phyloP scores from a whole-genome alignment of 352 stramenopile genomes.

The Phytophthora niederhauseri region DNA sequence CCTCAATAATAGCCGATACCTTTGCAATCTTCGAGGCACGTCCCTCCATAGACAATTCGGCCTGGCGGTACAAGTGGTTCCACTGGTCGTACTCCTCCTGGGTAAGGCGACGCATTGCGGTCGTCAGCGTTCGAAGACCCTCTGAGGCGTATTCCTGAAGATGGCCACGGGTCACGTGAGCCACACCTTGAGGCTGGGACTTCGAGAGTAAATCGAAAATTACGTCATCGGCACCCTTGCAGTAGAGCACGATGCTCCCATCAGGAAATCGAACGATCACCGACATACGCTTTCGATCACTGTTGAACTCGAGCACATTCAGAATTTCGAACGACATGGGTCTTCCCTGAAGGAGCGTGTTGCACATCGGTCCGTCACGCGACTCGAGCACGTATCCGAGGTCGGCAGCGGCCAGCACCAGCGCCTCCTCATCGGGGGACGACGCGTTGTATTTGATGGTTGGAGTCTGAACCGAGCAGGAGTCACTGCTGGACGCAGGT shows the following conservation, averaged over 20 bases:
- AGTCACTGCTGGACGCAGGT: constrained; percentile 24
- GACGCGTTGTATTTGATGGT: constrained; percentile 85
- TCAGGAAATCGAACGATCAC: constrained; percentile 92
- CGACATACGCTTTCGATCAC: constrained; percentile 98
- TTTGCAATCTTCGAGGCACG: constrained; percentile 77
- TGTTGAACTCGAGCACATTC: constrained; percentile 98
- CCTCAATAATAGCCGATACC: constrained; percentile 84
- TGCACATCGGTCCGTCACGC: constrained; percentile 70
- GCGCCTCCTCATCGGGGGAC: constrained; percentile 83
- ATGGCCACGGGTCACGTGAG: constrained; percentile 81
- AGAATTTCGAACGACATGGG: constrained; percentile 92
- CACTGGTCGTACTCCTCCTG: constrained; percentile 80
- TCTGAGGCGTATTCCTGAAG: constrained; percentile 85
- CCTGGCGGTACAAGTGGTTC: constrained; percentile 71
- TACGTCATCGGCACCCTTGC: constrained; percentile 84
- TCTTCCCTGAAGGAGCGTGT: constrained; percentile 69
- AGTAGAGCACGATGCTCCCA: constrained; percentile 80
- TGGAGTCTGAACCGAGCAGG: constrained; percentile 22
- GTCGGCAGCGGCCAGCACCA: constrained; percentile 78
- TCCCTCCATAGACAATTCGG: constrained; percentile 76
- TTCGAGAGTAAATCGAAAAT: constrained; percentile 78
- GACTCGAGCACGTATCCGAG: constrained; percentile 72
- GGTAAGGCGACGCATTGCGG: constrained; percentile 69
- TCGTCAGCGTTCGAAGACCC: constrained; percentile 77
- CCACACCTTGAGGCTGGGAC: constrained; percentile 73